Conservation (phyloP, 352 stramenopile genomes). For the Elongisporangium senticosum region DNA sequence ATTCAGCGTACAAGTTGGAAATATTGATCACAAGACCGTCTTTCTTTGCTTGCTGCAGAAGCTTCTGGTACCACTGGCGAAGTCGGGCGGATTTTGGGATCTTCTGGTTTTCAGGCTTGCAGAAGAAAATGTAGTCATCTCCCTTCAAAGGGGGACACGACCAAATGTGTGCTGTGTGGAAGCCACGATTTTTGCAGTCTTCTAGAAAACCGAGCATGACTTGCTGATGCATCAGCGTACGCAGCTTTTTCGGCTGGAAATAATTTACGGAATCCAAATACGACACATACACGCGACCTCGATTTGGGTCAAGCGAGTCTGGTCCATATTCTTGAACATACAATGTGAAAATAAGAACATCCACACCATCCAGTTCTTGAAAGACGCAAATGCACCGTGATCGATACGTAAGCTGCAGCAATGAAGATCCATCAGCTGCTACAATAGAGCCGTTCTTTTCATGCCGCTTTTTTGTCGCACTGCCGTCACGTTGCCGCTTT, state of each 20-base stretch:
- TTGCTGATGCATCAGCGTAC: constrained; percentile 85
- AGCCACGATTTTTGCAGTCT: constrained; percentile 83
- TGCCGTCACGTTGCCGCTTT: constrained; percentile 44
- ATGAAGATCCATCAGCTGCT: constrained; percentile 16
- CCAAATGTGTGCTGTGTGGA: constrained; percentile 87
- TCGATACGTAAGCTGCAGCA: constrained; percentile 76
- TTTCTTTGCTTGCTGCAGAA: constrained; percentile 76
- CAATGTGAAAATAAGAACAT: constrained; percentile 86
- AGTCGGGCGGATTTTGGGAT: constrained; percentile 84
- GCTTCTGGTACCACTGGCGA: constrained; percentile 84
- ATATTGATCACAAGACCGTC: constrained; percentile 77
- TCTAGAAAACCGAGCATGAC: constrained; percentile 86
- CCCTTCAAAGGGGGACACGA: constrained; percentile 85
- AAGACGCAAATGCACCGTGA: constrained; percentile 89
- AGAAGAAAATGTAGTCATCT: constrained; percentile 90
- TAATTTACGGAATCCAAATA: constrained; percentile 90
- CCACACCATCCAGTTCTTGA: constrained; percentile 83
- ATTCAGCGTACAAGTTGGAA: constrained; percentile 82
- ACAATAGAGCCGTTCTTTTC: constrained; percentile 13
- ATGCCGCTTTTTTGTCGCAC: constrained; percentile 29
- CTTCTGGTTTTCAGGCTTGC: constrained; percentile 88
- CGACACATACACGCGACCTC: constrained; percentile 81
- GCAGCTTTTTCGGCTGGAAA: constrained; percentile 85
- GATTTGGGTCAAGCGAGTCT: constrained; percentile 67
- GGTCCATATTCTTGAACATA: constrained; percentile 87